Base-by-base conservation (phyloP, 1,139 yeast genomes). In the Petasospora fabianii region DNA sequence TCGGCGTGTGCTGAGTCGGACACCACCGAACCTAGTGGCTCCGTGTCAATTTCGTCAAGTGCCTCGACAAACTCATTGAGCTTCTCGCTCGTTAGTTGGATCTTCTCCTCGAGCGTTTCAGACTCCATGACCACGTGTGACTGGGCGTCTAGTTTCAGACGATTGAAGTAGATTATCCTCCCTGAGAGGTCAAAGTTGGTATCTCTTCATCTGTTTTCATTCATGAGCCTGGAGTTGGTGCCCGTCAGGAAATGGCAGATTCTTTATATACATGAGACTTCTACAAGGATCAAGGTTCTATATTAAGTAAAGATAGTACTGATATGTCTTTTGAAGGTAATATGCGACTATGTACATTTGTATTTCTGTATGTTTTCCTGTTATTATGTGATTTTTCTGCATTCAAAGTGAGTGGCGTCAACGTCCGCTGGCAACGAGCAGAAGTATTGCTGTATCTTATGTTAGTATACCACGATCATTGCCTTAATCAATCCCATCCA, bases 391-490 rank as follows among this genome's bases (percentile, higher is more conserved):
- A 53, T 50, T 34, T 44, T 49, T 43, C 54, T 50, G 42, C 58
- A 54, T 29, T 52, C 56, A 32, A 54, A 54, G 26, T 52, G 55
- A 1, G 56, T 54, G 13, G 50, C 47, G 11, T 39, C 41, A 4
- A 53, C 34, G 2, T 51, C 48, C 2, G 50, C 43, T 13, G 58
- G 54, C 1, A 54, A 34, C 3, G 58, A 53, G 36, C 58, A 54
- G 35, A 50, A 53, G 42, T 44, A 54, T 26, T 46, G 49, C 57
- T 51, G 14, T 5, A 19, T 12, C 9, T 4, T 10, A 5, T 16
- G 32, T 30, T 20, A 30, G 32, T 30, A 18, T n/a, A n/a, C n/a
- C n/a, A n/a, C n/a, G n/a, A n/a, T n/a, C n/a, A n/a, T n/a, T n/a
- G n/a, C n/a, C n/a, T n/a, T n/a, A n/a, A n/a, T n/a, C n/a, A n/a